Percentiles rank a stretch among this genome's conserved stretches.
Conservation (phyloP, 495 filamentous ascomycete genomes). For the Annulohypoxylon stygium region DNA sequence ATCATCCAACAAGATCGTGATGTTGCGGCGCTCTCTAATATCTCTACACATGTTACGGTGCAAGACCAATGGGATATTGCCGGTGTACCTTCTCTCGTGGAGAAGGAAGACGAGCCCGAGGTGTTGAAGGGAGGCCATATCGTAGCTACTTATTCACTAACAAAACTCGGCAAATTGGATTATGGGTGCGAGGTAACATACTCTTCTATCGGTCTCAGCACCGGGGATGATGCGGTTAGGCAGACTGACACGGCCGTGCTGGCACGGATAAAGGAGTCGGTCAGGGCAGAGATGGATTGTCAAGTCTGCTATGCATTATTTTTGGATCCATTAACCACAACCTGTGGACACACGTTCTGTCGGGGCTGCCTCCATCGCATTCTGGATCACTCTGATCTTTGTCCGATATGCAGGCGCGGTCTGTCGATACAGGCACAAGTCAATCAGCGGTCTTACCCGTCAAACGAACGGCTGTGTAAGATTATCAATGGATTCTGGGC, state of each 20-base stretch:
- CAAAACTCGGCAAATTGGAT: constrained; percentile 43
- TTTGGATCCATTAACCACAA: constrained; percentile 82
- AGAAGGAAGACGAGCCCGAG: constrained; percentile 50
- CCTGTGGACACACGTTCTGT: constrained; percentile 92
- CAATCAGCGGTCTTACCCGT: constrained; percentile 61
- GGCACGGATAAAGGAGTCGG: constrained; percentile 68
- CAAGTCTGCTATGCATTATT: constrained; percentile 87
- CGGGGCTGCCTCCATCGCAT: constrained; percentile 79
- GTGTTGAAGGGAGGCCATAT: constrained; percentile 67
- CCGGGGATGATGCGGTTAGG: constrained; percentile 53
- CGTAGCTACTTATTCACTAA: constrained; percentile 64
- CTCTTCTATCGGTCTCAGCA: constrained; percentile 53
- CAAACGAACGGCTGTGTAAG: constrained; percentile 71
- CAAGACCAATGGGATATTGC: constrained; percentile 59
- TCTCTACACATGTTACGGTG: constrained; percentile 57
- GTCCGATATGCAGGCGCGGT: constrained; percentile 80
- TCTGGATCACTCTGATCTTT: constrained; percentile 79
- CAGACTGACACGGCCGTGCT: constrained; percentile 66
- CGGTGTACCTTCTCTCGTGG: constrained; percentile 54
- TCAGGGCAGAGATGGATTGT: constrained; percentile 81
- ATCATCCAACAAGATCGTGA: constrained; percentile 57
- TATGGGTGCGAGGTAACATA: constrained; percentile 58
- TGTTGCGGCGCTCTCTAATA: constrained; percentile 40
- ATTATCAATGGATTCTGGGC: constrained; percentile 76
- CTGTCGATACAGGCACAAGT: constrained; percentile 71